Conservation (phyloP, 495 filamentous ascomycete genomes). For the Antarctomyces pellizariae region DNA sequence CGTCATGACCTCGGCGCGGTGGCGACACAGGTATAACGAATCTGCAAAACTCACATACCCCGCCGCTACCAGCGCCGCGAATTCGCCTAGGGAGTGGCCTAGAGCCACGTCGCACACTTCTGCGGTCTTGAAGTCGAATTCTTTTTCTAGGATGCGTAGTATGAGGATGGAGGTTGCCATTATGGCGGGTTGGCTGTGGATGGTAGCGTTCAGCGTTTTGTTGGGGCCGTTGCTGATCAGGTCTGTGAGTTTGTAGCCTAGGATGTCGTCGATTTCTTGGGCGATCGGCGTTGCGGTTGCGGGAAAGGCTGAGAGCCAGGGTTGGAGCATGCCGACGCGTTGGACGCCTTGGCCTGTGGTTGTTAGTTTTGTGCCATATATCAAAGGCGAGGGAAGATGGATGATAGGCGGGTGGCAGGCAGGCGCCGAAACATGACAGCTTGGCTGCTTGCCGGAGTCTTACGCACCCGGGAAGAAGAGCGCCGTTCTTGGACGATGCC, state of each 20-base stretch:
- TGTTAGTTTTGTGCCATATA: no score
- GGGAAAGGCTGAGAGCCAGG: conserved; percentile 73
- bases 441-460: no score
- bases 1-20: conserved; percentile 69
- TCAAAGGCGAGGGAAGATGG: no score
- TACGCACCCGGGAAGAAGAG: conserved; percentile 67
- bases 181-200: conserved; percentile 84
- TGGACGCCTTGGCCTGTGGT: conserved; percentile 75
- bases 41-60: conserved; percentile 57
- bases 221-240: conserved; percentile 65
- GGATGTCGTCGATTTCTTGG: conserved; percentile 58
- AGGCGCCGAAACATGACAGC: no score
- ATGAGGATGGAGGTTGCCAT: conserved; percentile 86
- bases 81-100: conserved; percentile 90
- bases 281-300: conserved; percentile 42
- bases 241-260: conserved; percentile 45
- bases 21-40: conserved; percentile 50
- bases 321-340: conserved; percentile 68
- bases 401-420: no score
- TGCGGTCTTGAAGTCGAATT: conserved; percentile 51
- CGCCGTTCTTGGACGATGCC: conserved; percentile 40
- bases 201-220: conserved; percentile 49
- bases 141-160: conserved; percentile 64
- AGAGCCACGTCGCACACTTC: conserved; percentile 58
- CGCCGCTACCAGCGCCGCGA: conserved; percentile 67